Conservation (phyloP, 257 asterid species). For the Marsdenia floribunda region DNA sequence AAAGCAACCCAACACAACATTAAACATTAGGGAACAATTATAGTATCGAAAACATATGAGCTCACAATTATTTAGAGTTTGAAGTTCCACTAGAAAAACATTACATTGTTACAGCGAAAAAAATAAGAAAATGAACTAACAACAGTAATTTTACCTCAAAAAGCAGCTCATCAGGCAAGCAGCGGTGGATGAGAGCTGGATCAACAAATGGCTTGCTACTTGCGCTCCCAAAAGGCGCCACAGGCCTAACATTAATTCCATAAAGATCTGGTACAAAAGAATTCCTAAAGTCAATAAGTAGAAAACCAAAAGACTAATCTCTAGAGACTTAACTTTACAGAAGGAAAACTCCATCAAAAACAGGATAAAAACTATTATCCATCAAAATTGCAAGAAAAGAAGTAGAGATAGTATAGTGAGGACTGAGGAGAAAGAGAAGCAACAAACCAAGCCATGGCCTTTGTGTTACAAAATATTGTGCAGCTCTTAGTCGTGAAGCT, state of each 20-base stretch:
- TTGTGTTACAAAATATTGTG: conserved; percentile 64
- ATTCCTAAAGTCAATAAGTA: background rate
- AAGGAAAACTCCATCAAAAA: conserved; percentile 3
- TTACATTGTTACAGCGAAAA: background rate
- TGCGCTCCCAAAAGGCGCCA: conserved; percentile 69
- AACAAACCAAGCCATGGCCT: conserved; percentile 95
- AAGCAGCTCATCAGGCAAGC: conserved; percentile 86
- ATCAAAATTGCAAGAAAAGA: background rate
- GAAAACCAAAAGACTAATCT: background rate
- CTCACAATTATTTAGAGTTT: background rate
- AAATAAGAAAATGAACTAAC: background rate
- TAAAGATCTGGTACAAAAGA: conserved; percentile 58
- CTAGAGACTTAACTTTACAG: background rate
- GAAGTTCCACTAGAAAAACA: background rate
- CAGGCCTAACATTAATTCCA: conserved; percentile 85
- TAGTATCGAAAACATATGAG: background rate
- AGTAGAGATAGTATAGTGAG: background rate
- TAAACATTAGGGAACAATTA: background rate
- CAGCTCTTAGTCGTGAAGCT: conserved; percentile 60
- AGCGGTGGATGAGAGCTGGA: conserved; percentile 63
- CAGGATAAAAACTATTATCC: background rate
- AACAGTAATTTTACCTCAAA: conserved; percentile 50
- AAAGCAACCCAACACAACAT: background rate
- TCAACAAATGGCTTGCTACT: conserved; percentile 56
- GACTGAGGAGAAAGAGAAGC: conserved; percentile 4